Evolutionary conservation across 2,329 filamentous ascomycete genomes (phyloP).

Genomic region (Talaromyces sp.): DNA sequence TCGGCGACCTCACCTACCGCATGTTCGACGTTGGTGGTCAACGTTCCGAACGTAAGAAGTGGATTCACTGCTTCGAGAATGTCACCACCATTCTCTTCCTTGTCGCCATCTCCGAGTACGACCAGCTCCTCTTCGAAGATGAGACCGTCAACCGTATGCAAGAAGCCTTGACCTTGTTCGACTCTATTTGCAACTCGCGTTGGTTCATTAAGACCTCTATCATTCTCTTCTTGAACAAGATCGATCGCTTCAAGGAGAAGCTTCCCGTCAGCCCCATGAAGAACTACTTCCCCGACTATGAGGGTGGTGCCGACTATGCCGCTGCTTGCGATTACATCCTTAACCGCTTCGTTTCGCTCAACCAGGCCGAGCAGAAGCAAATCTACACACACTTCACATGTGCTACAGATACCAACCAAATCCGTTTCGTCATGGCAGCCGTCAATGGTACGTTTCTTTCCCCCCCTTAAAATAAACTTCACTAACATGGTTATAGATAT

Average conservation of each 20-base stretch:
- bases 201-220: constrained; percentile 73
- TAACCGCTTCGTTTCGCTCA: constrained; percentile 95
- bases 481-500: constrained; percentile 65
- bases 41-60: constrained; percentile 96
- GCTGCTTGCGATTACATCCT: constrained; percentile 98
- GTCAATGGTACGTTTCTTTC: constrained; percentile 72
- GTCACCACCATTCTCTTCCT: constrained; percentile 96
- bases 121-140: constrained; percentile 92
- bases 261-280: constrained; percentile 71
- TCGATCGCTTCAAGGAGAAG: constrained; percentile 74
- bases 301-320: constrained; percentile 91
- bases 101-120: constrained; percentile 95
- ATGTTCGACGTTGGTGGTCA: constrained; percentile 98
- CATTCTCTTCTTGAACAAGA: constrained; percentile 73
- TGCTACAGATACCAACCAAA: constrained; percentile 97
- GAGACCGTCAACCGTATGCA: constrained; percentile 85
- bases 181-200: constrained; percentile 70
- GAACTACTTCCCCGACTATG: constrained; percentile 75
- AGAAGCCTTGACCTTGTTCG: constrained; percentile 68
- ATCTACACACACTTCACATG: constrained; percentile 99
- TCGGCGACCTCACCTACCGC: constrained; percentile 88
- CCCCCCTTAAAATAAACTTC: constrained; percentile 7
- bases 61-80: constrained; percentile 99
- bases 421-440: constrained; percentile 98
- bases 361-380: constrained; percentile 99